Evolutionary conservation across 2,329 filamentous ascomycete species (phyloP), one percentile per base, ranked within the genome.

Genomic region (Phaeosphaeria sp.): DNA sequence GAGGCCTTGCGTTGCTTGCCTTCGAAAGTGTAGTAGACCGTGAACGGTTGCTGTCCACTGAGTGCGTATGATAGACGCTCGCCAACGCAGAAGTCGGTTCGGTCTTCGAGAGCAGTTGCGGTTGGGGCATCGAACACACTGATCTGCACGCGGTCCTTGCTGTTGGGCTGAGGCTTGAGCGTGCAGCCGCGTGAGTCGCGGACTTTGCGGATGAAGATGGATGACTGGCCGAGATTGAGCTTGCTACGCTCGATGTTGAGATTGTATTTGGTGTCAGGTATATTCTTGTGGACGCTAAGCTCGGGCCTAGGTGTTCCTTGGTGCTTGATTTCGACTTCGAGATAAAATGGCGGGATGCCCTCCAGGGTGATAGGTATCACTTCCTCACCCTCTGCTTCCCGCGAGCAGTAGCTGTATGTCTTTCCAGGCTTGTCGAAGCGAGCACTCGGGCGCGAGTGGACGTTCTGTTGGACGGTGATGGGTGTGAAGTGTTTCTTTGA

Each of bases 281-380:
- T 93, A 62, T 92, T 89, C 10, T 91, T 87, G 63, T 97, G 89
- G 50, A 89, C 87, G 74, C 96, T 90, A 20, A 90, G 87, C 73
- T 98, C 93, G 0, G 93, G 88, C 62, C 89, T 88, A 10, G 88
- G 86, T 23, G 88, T 90, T 53, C 91, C 90, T 72, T 96, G 90
- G 70, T 98, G 94, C 79, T 93, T 96, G 78, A 99, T 92, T 71
- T 94, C 93, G 22, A 98, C 85, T 74, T 98, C 95, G 4, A 99
- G 82, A 48, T 89, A 89, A 80, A 99, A 99, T 0, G 95, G 95
- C 6, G 94, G 87, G 17, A 89, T 83, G 41, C 95, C 95, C 58
- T 90, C 90, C 18, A 99, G 84, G 1, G 86, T 89, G 58, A 99
- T 90, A 0, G 94, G 93, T 54, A 99, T 97, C 42, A 87, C 88